phyloP scores from a whole-genome alignment of 2,329 filamentous ascomycete species.

The Talaromyces sp. region DNA sequence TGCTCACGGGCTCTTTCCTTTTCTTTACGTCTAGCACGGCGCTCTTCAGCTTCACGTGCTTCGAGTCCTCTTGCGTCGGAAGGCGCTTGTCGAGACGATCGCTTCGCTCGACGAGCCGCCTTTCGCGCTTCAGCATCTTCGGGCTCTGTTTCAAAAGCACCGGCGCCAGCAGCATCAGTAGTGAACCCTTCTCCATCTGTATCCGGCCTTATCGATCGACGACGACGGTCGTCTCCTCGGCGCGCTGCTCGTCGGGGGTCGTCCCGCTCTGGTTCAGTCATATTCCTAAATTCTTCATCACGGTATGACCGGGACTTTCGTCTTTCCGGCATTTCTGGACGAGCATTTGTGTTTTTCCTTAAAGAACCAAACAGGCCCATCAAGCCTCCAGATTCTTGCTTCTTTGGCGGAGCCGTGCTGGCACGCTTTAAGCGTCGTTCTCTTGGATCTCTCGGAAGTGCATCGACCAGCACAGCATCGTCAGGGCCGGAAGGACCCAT shows the following conservation, averaged over 20 bases:
- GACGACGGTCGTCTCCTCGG: constrained; percentile 38
- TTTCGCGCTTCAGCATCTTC: constrained; percentile 64
- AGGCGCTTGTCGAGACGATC: constrained; percentile 40
- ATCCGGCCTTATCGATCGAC: constrained; percentile 50
- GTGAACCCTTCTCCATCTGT: constrained; percentile 52
- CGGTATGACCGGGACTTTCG: constrained; percentile 41
- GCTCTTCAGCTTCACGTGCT: constrained; percentile 39
- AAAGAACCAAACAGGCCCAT: constrained; percentile 65
- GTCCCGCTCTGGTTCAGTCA: constrained; percentile 42
- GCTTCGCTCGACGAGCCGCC: constrained; percentile 63
- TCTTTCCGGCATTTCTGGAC: constrained; percentile 39
- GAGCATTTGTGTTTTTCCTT: constrained; percentile 33
- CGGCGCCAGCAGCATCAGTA: constrained; percentile 46
- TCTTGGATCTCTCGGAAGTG: constrained; percentile 48
- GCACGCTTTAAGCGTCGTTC: constrained; percentile 62
- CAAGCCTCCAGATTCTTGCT: constrained; percentile 56
- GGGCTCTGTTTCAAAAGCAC: constrained; percentile 41
- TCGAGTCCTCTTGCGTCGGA: constrained; percentile 39
- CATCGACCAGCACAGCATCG: constrained; percentile 56
- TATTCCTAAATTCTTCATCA: constrained; percentile 36
- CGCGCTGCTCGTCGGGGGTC: constrained; percentile 34
- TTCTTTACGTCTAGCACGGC: constrained; percentile 53
- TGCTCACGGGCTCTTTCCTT: constrained; percentile 50
- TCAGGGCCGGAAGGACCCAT: constrained; percentile 53
- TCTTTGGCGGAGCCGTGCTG: constrained; percentile 63